Percentiles rank a stretch among this genome's conserved stretches.
Evolutionary conservation across 768 basidiomycete species (phyloP).

Genomic region (Suillus ampliporus): DNA sequence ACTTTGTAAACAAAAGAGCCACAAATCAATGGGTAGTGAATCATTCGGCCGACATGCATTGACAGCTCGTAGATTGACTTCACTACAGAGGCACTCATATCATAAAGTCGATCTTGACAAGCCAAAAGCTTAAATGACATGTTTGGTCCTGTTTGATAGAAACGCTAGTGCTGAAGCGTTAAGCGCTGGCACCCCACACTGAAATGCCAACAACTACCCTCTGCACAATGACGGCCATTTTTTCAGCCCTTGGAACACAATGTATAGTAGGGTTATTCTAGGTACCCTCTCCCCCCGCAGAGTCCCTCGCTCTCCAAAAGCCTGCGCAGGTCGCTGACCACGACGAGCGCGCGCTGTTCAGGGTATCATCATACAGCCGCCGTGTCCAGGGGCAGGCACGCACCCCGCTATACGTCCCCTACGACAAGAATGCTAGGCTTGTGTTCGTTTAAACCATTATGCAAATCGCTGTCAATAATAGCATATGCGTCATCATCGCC

Average conservation of each 20-base stretch:
- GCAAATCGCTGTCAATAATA: not conserved
- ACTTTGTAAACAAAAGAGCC: no score
- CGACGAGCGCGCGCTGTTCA: no score
- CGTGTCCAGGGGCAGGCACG: not conserved
- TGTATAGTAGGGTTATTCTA: not conserved
- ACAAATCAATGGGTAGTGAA: not conserved
- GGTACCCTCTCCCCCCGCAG: not conserved
- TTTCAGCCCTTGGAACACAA: not conserved
- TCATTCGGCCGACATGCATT: not conserved
- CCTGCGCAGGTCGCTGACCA: not conserved
- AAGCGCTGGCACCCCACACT: no score
- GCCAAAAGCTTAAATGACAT: not conserved
- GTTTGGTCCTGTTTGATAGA: not conserved
- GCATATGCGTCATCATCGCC: constrained; percentile 53
- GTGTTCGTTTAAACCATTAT: not conserved
- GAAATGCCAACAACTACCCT: not conserved
- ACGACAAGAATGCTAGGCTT: not conserved
- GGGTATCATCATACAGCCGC: not conserved
- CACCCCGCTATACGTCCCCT: not conserved
- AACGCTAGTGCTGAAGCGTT: no score
- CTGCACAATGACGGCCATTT: no score
- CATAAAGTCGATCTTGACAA: not conserved
- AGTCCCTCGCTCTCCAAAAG: not conserved
- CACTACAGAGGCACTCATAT: not conserved
- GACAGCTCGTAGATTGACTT: not conserved